phyloP scores from a whole-genome alignment of 2,329 filamentous ascomycete species.

The Tolypocladium paradoxum region DNA sequence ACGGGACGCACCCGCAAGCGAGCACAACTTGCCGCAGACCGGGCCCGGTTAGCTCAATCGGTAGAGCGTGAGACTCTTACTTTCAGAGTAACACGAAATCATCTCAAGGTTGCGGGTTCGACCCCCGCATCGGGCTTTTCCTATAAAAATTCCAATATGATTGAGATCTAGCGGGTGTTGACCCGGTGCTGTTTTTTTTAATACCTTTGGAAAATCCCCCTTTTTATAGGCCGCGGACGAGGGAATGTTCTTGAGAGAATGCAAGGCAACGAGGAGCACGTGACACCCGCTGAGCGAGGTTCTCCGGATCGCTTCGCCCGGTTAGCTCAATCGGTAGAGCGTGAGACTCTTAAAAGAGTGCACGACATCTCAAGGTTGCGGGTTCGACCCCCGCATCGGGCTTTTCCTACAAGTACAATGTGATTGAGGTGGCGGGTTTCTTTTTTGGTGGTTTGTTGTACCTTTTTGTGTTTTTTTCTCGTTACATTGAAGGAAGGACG shows the following conservation, averaged over 20 bases:
- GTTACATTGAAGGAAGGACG: too few species aligned
- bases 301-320: constrained; percentile 15
- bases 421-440: neutral
- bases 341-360: constrained; percentile 54
- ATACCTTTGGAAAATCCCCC: neutral
- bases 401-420: constrained; percentile 1
- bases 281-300: neutral
- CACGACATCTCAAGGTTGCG: constrained; percentile 36
- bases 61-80: constrained; percentile 64
- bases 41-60: constrained; percentile 28
- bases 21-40: neutral
- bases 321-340: constrained; percentile 46
- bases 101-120: constrained; percentile 45
- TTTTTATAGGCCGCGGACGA: neutral
- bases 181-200: neutral
- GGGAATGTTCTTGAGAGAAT: neutral
- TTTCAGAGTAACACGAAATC: neutral
- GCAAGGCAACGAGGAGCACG: neutral
- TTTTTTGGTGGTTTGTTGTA: neutral
- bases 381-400: constrained; percentile 38
- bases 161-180: neutral
- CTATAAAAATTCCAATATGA: constrained; percentile 12
- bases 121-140: constrained; percentile 31
- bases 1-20: neutral
- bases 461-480: neutral